Base-by-base conservation (phyloP, 2,329 filamentous ascomycete species). In the Aureobasidium musti region DNA sequence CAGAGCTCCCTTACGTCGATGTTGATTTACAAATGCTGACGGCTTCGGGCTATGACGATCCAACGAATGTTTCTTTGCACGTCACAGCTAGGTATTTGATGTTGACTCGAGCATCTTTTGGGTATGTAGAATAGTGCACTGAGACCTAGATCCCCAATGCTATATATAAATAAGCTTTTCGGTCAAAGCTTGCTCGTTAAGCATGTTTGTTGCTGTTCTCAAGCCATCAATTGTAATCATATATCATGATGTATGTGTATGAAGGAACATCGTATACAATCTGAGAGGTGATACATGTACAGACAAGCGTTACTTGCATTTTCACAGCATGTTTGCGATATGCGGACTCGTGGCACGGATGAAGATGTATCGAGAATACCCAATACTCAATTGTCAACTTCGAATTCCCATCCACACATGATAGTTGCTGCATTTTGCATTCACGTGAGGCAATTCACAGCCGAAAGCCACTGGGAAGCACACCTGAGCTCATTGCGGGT, bases 81-180 rank as follows among this genome's bases (percentile, higher is more conserved):
- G 50, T n/a, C 30, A 21, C 19, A 23, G 28, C 30, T 53, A 8
- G 17, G n/a, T n/a, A n/a, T n/a, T 37, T 13, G 11, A 35, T 11
- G 35, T 37, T n/a, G 10, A 17, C 19, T 21, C 5, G 13, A 41
- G 35, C 54, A 28, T 30, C 21, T 59, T 17, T 28, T 45, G n/a
- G 10, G 11, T 39, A 26, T 7, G n/a, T 13, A 19, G n/a, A n/a
- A 14, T 14, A 13, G 7, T n/a, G 33, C 41, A n/a, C 37, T 23
- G 11, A 19, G 17, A 57, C 2, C 14, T 14, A 17, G 33, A 21
- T 45, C 14, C 17, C 26, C 23, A 14, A 19, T 59, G 54, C 54
- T 21, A 30, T 21, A 45, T 13, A 45, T 43, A 23, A 23, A 59
- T 59, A 59, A 45, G 54, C 54, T 59, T 59, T 59, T 45, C 33